Conservation (phyloP, 1,284 basidiomycete genomes). For the Ustanciosporium gigantosporum region DNA sequence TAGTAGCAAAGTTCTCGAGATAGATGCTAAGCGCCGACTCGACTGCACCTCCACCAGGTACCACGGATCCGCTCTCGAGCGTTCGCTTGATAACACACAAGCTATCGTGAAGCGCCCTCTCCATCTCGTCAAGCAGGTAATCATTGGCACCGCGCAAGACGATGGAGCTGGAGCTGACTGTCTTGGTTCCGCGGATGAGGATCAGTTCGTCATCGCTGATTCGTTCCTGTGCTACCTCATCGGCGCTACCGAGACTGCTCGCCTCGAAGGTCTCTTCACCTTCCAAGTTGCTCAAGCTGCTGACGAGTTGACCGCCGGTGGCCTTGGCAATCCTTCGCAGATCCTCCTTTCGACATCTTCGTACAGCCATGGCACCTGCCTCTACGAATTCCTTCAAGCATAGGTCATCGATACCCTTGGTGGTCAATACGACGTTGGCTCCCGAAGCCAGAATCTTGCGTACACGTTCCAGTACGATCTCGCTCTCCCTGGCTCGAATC, state of each 20-base stretch:
- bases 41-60: conserved; percentile 96
- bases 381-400: conserved; percentile 99
- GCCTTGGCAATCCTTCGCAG: conserved; percentile 94
- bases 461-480: conserved; percentile 94
- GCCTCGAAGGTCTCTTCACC: conserved; percentile 98
- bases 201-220: conserved; percentile 99
- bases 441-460: conserved; percentile 94
- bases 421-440: conserved; percentile 95
- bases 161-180: conserved; percentile 89
- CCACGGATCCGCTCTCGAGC: conserved; percentile 90
- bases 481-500: conserved; percentile 89
- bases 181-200: conserved; percentile 94
- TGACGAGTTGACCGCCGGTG: conserved; percentile 90
- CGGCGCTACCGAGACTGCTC: conserved; percentile 83
- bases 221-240: conserved; percentile 94
- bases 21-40: conserved; percentile 97
- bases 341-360: conserved; percentile 96
- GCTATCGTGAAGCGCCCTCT: conserved; percentile 91
- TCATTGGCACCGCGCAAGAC: conserved; percentile 96
- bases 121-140: conserved; percentile 99
- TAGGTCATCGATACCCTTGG: conserved; percentile 97
- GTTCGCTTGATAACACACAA: conserved; percentile 95
- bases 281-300: conserved; percentile 91
- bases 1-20: conserved; percentile 98
- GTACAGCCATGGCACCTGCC: conserved; percentile 97